A percentile compares a stretch with the other conserved stretches of the same genome.
Evolutionary conservation across 164 flowering plant genomes (phyloP).

Genomic region (Magnolia officinalis): DNA sequence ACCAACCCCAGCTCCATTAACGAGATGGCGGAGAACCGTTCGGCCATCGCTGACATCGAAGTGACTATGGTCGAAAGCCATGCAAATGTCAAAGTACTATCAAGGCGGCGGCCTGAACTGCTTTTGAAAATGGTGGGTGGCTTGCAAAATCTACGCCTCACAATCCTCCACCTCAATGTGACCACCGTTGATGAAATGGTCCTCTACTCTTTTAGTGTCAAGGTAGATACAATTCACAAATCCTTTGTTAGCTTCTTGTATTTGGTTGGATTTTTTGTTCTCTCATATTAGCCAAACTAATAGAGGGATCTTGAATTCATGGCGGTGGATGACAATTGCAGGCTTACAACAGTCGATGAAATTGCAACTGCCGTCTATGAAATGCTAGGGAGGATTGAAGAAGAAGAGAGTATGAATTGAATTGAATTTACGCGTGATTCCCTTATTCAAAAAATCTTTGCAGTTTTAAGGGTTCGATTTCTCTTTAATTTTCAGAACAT

Average conservation of each 20-base stretch:
- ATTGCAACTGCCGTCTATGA: constrained; percentile 62
- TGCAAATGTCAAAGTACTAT: constrained; percentile 66
- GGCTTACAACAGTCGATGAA: constrained; percentile 58
- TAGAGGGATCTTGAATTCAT: neutral
- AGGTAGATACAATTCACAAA: constrained; percentile 36
- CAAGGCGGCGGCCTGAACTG: constrained; percentile 56
- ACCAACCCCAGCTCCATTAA: constrained; percentile 1
- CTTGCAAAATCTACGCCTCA: constrained; percentile 51
- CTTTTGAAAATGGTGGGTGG: constrained; percentile 65
- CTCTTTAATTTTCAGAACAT: neutral
- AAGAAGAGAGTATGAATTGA: constrained; percentile 33
- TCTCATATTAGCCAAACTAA: neutral
- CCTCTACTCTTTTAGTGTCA: constrained; percentile 68
- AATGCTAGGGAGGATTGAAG: constrained; percentile 49
- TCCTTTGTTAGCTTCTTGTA: neutral
- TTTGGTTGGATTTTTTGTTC: neutral
- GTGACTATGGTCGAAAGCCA: constrained; percentile 87
- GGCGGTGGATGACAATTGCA: constrained; percentile 74
- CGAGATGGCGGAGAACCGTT: constrained; percentile 22
- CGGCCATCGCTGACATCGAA: constrained; percentile 63
- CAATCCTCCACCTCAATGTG: constrained; percentile 76
- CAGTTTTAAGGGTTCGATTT: constrained; percentile 1
- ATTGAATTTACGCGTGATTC: neutral
- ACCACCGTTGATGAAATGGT: constrained; percentile 56
- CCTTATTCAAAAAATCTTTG: neutral